Conservation (phyloP, 805 yeast genomes). For the Metschnikowia orientalis region DNA sequence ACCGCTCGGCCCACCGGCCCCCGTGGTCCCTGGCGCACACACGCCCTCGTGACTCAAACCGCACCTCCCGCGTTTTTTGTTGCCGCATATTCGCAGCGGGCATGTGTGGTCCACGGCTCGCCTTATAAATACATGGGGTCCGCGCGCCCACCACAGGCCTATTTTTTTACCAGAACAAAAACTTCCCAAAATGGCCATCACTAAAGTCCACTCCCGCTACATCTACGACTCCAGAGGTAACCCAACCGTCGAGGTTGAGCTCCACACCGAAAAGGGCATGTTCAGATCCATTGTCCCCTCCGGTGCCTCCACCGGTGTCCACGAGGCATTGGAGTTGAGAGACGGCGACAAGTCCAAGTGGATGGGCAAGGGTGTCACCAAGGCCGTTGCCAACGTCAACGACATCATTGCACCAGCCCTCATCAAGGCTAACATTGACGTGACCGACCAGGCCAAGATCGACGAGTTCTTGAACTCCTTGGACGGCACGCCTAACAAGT, state of each 20-base stretch:
- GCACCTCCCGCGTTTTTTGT: conserved; percentile 4
- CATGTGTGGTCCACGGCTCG: conserved; percentile 21
- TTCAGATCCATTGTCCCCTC: conserved; percentile 99
- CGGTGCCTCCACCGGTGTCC: conserved; percentile 99
- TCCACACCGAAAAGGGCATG: conserved; percentile 85
- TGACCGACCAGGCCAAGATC: conserved; percentile 78
- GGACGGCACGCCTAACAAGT: conserved; percentile 97
- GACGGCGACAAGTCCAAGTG: conserved; percentile 97
- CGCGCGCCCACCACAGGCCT: conserved; percentile 10
- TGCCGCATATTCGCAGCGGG: conserved; percentile 15
- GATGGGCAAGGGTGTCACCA: conserved; percentile 97
- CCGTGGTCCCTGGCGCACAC: too few relatives aligned
- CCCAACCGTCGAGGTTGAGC: conserved; percentile 99
- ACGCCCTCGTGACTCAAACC: too few relatives aligned
- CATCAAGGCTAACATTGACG: conserved; percentile 72
- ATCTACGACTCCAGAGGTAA: conserved; percentile 99
- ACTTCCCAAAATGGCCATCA: conserved; percentile 61
- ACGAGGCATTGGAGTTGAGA: conserved; percentile 98
- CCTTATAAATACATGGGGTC: conserved; percentile 13
- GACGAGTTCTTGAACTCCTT: conserved; percentile 82
- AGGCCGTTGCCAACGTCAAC: conserved; percentile 96
- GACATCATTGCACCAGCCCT: conserved; percentile 92
- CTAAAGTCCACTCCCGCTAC: conserved; percentile 89
- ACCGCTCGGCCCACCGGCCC: too few relatives aligned
- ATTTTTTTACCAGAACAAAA: conserved; percentile 11